Evolutionary conservation across 108 stramenopile genomes (phyloP), one percentile per base, ranked within the genome.

Genomic region (Nannochloropsis gaditana): DNA sequence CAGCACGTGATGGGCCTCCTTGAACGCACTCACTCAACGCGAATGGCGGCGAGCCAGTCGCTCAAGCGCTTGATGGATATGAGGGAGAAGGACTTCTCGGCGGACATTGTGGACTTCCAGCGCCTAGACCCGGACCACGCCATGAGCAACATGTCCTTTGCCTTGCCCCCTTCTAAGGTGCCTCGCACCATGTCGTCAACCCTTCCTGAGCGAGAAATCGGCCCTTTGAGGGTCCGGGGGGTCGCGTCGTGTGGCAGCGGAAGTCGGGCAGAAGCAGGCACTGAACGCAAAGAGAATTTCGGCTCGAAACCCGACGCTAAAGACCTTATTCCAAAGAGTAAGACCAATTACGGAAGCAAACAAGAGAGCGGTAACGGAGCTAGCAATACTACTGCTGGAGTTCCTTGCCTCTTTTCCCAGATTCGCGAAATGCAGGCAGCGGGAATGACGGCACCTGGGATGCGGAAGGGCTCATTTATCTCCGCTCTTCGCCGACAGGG

Each of bases 1-100:
- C 88, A 85, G 85, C 85, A 86, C 31, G 82, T 89, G 10, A 85
- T 89, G 85, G 79, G 85, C 85, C 82, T 89, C 79, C 88, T 89
- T 10, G 85, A 89, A 43, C 85, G 88, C 83, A 89, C 88, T 80
- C 85, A 89, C 82, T 85, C 85, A 43, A 83, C 79, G 41, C 83
- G 82, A 1, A 83, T 83, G 2, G 21, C 73, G 19, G 80, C 87
- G 19, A 45, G 79, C 9, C 45, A 59, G 43, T 43, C 9, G 3
- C n/a, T 73, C 4, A 73, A 73, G 59, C 15, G 59, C 19, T n/a
- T n/a, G 6, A 73, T n/a, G 59, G 59, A 73, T 15, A 73, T 73
- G 83, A 79, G 6, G 83, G 80, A 80, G 83, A 83, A 9, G 82
- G 82, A 5, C 42, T 43, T 83, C 45, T 15, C 84, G 43, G 84